Conservation (phyloP, 352 stramenopile species). For the Phytophthora kernoviae region DNA sequence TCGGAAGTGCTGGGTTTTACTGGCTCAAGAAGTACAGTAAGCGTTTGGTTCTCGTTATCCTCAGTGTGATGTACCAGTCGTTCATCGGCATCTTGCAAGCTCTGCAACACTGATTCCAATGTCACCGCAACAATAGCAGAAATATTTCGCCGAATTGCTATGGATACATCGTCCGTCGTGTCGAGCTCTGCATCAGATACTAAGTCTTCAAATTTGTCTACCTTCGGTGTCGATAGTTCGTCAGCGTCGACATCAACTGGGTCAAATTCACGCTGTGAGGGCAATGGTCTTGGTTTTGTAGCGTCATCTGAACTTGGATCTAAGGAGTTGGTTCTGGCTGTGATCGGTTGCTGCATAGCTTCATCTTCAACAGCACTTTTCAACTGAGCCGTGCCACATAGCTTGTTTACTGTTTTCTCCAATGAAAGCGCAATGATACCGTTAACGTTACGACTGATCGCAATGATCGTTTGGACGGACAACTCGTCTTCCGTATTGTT, state of each 20-base stretch:
- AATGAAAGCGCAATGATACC: constrained; percentile 48
- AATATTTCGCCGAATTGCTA: constrained; percentile 36
- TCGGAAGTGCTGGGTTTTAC: neutral
- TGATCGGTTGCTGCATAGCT: neutral
- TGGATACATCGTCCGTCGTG: constrained; percentile 21
- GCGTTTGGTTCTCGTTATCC: neutral
- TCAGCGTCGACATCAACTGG: neutral
- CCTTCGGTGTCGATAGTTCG: neutral
- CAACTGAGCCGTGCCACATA: constrained; percentile 4
- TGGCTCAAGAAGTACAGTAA: neutral
- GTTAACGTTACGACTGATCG: constrained; percentile 42
- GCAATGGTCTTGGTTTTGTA: neutral
- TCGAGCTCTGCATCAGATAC: neutral
- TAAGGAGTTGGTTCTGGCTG: neutral
- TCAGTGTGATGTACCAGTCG: neutral
- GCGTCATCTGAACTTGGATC: neutral
- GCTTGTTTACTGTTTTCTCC: constrained; percentile 30
- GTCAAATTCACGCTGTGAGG: neutral
- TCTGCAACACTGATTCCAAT: constrained; percentile 32
- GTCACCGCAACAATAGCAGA: constrained; percentile 35
- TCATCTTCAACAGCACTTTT: constrained; percentile 1
- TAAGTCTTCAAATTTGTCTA: neutral
- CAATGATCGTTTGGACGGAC: constrained; percentile 38
- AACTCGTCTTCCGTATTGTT: constrained; percentile 27
- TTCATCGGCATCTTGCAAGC: constrained; percentile 18